Base-by-base conservation (phyloP, 2,329 filamentous ascomycete species). In the Alternaria novae-zelandiae region DNA sequence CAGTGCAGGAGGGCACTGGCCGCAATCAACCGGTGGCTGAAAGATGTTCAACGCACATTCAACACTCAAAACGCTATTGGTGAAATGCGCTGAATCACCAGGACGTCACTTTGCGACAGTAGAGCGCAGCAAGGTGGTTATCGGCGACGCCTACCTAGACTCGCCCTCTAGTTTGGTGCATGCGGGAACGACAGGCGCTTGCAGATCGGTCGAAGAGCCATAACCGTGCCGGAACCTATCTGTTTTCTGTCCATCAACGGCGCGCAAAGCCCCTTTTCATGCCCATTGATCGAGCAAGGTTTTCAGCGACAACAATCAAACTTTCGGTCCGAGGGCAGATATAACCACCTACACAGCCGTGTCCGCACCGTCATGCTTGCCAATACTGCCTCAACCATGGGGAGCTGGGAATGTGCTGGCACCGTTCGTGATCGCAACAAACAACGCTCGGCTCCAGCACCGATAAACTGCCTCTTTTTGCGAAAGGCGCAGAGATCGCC, bases 261-360 rank as follows among this genome's bases (percentile, higher is more conserved):
- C 58, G 53, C 53, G 32, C 47, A 26, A 44, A 30, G 28, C 28
- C 49, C 56, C 56, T 57, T 44, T 54, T 46, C 15, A n/a, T n/a
- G 41, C 30, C 30, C n/a, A 21, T 15, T 25, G n/a, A 17, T 41
- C 23, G 41, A 49, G 41, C 47, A 53, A 23, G 32, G 32, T 53
- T 53, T 21, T 36, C 30, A 53, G 32, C 30, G 30, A 53, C 20
- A n/a, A 53, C 59, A 50, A 26, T 41, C 26, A 46, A 28, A 11
- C 28, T 32, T n/a, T 61, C 59, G 54, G 54, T 44, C 54, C 46
- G 46, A 58, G 44, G 26, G 15, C 28, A 50, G 30, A 53, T 21
- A 15, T 47, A 21, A 43, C 43, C 15, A 49, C 57, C 23, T 62
- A 41, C 28, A 30, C 32, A 53, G 49, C 30, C 30, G 20, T 53